These are phyloP conservation scores for Penicillium cosmopolitanum DNA, from an alignment of 495 filamentous ascomycete genomes.

Conservation along the genomic window DNA sequence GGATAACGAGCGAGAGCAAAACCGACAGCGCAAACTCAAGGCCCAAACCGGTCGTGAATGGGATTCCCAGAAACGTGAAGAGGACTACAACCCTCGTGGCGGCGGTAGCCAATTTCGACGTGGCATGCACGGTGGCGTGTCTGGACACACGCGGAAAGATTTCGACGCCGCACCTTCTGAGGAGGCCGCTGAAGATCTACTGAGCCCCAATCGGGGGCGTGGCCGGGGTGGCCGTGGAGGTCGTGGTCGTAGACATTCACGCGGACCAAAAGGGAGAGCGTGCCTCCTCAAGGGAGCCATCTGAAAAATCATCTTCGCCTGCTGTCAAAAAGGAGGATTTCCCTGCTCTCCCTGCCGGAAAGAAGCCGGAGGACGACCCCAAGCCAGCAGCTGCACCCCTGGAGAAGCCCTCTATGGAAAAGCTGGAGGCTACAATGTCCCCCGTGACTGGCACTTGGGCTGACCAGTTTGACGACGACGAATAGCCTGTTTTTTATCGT, in stretches of 20 bases:
- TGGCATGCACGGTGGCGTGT: constrained; percentile 65
- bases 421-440: constrained; percentile 28
- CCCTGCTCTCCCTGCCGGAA: constrained; percentile 45
- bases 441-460: constrained; percentile 42
- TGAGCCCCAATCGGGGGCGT: constrained; percentile 23
- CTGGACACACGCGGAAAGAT: constrained; percentile 40
- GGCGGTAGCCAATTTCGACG: constrained; percentile 52
- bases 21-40: constrained; percentile 69
- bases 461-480: constrained; percentile 39
- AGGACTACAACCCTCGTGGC: constrained; percentile 54
- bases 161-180: constrained; percentile 32
- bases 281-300: constrained; percentile 22
- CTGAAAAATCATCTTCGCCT: constrained; percentile 25
- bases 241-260: constrained; percentile 39
- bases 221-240: constrained; percentile 36
- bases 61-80: constrained; percentile 75
- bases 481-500: not conserved
- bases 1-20: constrained; percentile 73
- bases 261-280: constrained; percentile 34
- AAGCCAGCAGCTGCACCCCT: constrained; percentile 4
- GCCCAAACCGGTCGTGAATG: constrained; percentile 71
- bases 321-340: constrained; percentile 44
- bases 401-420: constrained; percentile 26
- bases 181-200: constrained; percentile 15
- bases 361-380: constrained; percentile 12